A percentile compares a stretch with the other conserved stretches of the same genome.
Conservation (phyloP, 2,329 filamentous ascomycete genomes). For the Penicillium sp. region DNA sequence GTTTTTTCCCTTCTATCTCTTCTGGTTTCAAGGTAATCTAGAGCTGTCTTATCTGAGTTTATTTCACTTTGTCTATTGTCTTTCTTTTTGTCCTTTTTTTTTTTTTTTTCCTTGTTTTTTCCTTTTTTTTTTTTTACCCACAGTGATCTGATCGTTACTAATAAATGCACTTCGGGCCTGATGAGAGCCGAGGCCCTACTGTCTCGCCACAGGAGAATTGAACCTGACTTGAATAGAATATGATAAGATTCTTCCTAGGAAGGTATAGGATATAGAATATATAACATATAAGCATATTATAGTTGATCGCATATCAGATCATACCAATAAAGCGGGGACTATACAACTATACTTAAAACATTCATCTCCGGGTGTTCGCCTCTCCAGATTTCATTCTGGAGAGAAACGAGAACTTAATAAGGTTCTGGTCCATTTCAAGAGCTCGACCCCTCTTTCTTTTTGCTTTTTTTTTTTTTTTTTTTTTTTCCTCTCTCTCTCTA, state of each 20-base stretch:
- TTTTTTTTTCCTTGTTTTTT: neutral
- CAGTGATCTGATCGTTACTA: neutral
- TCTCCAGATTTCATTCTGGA: neutral
- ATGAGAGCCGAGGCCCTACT: constrained; percentile 4
- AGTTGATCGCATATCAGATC: neutral
- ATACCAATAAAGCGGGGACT: neutral
- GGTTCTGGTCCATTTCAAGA: neutral
- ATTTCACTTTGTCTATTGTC: neutral
- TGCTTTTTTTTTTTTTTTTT: neutral
- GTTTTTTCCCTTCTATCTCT: neutral
- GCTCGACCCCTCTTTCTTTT: neutral
- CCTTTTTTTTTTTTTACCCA: neutral
- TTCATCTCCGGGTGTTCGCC: neutral
- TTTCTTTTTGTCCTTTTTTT: neutral
- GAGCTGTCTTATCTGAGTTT: constrained; percentile 1
- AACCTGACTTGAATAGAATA: neutral
- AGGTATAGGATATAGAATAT: neutral
- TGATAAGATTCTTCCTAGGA: neutral
- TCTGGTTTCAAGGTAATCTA: neutral
- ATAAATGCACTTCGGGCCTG: neutral
- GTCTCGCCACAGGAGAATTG: neutral
- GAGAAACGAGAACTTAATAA: neutral
- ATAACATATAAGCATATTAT: neutral
- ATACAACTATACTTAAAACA: neutral
- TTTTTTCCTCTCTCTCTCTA: neutral